Percentiles rank a stretch among this genome's conserved stretches.
phyloP scores from a whole-genome alignment of 805 yeast genomes.

The Starmerella tilneyi region DNA sequence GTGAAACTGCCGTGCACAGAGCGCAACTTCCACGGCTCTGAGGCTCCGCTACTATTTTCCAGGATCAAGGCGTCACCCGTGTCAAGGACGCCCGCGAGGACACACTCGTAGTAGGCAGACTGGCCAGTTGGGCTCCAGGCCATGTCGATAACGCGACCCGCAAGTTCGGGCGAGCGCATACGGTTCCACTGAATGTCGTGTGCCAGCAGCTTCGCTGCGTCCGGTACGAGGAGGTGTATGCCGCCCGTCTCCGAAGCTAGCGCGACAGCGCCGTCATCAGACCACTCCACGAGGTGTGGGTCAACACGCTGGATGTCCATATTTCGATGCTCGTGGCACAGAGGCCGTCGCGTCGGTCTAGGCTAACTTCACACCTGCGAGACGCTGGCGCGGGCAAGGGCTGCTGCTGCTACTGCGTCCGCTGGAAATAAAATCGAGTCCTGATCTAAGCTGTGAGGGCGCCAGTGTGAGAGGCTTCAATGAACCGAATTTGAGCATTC shows the following conservation, averaged over 20 bases:
- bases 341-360: background rate
- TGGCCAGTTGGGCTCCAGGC: constrained; percentile 12
- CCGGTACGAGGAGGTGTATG: constrained; percentile 9
- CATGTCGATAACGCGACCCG: constrained; percentile 14
- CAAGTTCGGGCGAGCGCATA: constrained; percentile 3
- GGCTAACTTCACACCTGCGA: no score
- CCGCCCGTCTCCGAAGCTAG: constrained; percentile 16
- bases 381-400: no score
- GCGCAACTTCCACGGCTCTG: background rate
- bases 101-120: constrained; percentile 1
- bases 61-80: constrained; percentile 8
- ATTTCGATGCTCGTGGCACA: background rate
- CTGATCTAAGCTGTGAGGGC: no score
- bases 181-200: constrained; percentile 10
- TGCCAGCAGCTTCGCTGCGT: constrained; percentile 6
- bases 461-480: no score
- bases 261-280: constrained; percentile 17
- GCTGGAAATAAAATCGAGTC: no score
- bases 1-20: background rate
- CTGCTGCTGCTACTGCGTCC: no score
- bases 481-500: no score
- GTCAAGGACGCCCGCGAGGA: constrained; percentile 10
- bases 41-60: constrained; percentile 2
- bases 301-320: constrained; percentile 21
- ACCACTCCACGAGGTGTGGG: constrained; percentile 18